Evolutionary conservation across 2,329 filamentous ascomycete genomes (phyloP).

Genomic region (Capronia epimyces): DNA sequence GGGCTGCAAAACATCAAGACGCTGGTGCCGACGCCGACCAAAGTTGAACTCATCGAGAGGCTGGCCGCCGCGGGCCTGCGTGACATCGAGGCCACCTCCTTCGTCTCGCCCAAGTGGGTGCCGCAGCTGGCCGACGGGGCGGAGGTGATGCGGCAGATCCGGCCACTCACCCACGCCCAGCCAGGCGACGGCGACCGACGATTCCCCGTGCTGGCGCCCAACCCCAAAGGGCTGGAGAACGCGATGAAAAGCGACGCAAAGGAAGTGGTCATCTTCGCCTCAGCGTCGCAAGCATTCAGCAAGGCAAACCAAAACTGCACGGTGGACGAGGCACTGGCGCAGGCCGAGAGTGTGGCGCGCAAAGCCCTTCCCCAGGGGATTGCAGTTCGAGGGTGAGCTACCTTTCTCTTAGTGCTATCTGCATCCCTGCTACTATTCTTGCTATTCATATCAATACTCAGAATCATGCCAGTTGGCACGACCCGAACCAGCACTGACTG

Average conservation of each 20-base stretch:
- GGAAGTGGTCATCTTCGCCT: conserved; percentile 40
- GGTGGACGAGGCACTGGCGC: conserved; percentile 35
- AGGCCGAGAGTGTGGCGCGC: conserved; percentile 32
- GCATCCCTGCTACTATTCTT: too few relatives aligned
- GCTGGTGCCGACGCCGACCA: conserved; percentile 63
- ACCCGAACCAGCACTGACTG: not conserved
- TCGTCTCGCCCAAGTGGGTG: conserved; percentile 78
- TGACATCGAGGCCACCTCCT: conserved; percentile 74
- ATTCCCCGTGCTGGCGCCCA: conserved; percentile 39
- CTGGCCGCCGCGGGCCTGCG: conserved; percentile 63
- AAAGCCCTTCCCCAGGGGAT: conserved; percentile 30
- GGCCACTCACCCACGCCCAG: not conserved
- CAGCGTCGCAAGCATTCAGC: conserved; percentile 41
- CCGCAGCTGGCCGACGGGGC: conserved; percentile 58
- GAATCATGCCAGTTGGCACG: not conserved
- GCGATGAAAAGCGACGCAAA: conserved; percentile 43
- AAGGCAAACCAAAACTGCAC: conserved; percentile 39
- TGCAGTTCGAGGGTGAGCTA: conserved; percentile 30
- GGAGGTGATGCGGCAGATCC: conserved; percentile 19
- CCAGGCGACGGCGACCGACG: conserved; percentile 38
- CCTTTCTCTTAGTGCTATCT: too few relatives aligned
- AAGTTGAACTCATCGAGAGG: conserved; percentile 68
- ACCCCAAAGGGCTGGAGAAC: conserved; percentile 48
- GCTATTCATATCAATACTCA: not conserved
- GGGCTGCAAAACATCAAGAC: conserved; percentile 81